These are phyloP conservation scores for Desmodesmus armatus DNA, from an alignment of 139 green algal genomes.

Conservation along the genomic window DNA sequence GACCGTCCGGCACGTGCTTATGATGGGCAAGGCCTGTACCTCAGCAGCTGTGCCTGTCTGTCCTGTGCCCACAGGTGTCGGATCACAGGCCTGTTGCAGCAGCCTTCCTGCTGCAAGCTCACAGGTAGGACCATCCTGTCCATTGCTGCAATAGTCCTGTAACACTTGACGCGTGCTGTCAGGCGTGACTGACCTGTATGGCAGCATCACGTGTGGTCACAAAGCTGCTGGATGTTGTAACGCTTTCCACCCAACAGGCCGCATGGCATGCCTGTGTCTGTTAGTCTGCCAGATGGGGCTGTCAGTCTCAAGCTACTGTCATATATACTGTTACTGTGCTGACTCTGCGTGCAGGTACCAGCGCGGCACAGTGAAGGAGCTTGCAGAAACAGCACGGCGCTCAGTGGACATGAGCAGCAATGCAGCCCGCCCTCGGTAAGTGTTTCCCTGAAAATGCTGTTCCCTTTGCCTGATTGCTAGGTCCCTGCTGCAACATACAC, in stretches of 20 bases:
- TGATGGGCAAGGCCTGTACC: too few relatives aligned
- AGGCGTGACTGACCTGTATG: not conserved
- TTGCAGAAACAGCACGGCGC: slow-evolving; percentile 58
- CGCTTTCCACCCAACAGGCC: too few relatives aligned
- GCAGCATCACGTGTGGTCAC: not conserved
- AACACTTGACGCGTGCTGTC: not conserved
- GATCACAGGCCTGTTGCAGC: slow-evolving; percentile 75
- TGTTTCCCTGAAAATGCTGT: too few relatives aligned
- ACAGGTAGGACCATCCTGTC: not conserved
- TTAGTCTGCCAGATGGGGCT: not conserved
- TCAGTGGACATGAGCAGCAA: slow-evolving; percentile 57
- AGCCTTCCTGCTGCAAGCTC: slow-evolving; percentile 62
- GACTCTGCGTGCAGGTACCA: not conserved
- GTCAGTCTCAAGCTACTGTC: not conserved
- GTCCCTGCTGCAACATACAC: not conserved
- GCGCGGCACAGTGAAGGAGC: slow-evolving; percentile 52
- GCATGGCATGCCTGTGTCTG: too few relatives aligned
- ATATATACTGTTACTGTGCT: not conserved
- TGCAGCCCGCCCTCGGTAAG: slow-evolving; percentile 22
- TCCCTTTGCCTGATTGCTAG: too few relatives aligned
- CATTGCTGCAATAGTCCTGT: too few relatives aligned
- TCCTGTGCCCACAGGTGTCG: slow-evolving; percentile 25
- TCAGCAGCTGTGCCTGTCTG: not conserved
- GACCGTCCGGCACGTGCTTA: too few relatives aligned
- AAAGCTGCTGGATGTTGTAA: too few relatives aligned